A percentile compares a stretch with the other conserved stretches of the same genome.
Evolutionary conservation across 1,284 basidiomycete genomes (phyloP).

Genomic region (Rhodotorula sp.): DNA sequence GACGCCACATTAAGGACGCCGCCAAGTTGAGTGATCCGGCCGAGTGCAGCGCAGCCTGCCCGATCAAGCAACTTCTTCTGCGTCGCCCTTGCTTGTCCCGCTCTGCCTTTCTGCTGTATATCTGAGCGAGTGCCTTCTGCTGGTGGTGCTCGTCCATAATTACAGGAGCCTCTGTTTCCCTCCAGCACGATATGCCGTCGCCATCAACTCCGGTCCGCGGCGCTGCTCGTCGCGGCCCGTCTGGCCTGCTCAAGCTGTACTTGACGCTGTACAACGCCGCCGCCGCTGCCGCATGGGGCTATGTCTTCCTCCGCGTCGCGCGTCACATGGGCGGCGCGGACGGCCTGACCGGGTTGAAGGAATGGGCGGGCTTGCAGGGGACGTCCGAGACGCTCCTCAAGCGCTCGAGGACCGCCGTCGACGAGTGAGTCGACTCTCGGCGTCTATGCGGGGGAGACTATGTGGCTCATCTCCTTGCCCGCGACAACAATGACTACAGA

Average conservation of each 20-base stretch:
- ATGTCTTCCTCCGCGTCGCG: constrained; percentile 61
- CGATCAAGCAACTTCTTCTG: not conserved
- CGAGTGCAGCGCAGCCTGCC: not conserved
- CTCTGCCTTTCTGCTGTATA: not conserved
- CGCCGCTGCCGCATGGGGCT: constrained; percentile 70
- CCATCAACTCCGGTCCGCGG: too few species aligned
- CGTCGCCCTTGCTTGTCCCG: not conserved
- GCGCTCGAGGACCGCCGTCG: constrained; percentile 58
- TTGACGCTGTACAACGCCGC: constrained; percentile 74
- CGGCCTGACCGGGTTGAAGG: constrained; percentile 38
- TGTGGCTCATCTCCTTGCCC: too few species aligned
- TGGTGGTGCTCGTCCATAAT: too few species aligned
- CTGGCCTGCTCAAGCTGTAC: constrained; percentile 53
- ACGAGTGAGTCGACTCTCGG: constrained; percentile 40
- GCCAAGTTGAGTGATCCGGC: not conserved
- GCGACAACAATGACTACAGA: constrained; percentile 8
- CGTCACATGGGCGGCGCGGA: constrained; percentile 58
- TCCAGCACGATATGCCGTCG: too few species aligned
- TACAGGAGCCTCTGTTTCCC: too few species aligned
- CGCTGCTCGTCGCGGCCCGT: not conserved
- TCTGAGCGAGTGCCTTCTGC: too few species aligned
- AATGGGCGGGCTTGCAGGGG: constrained; percentile 6
- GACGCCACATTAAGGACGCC: too few species aligned
- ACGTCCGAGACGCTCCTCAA: constrained; percentile 37
- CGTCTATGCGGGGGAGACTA: too few species aligned